phyloP scores from a whole-genome alignment of 2,329 filamentous ascomycete species.

The Anisogramma anomala region DNA sequence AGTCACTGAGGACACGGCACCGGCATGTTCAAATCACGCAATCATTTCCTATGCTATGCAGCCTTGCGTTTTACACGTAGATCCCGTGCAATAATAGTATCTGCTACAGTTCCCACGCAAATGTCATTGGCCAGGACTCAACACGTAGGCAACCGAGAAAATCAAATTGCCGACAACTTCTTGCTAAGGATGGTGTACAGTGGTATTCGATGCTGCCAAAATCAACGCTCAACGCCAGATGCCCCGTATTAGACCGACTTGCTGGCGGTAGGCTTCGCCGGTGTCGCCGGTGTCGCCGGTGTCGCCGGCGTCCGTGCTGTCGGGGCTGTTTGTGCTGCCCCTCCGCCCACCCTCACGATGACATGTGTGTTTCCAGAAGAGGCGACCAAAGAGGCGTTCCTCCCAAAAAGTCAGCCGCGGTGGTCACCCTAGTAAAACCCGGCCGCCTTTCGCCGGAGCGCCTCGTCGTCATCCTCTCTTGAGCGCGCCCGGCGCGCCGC shows the following conservation, averaged over 20 bases:
- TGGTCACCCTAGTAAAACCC: conserved; percentile 20
- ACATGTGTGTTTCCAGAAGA: background rate
- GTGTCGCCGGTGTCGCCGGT: too few species aligned
- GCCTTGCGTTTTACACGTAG: background rate
- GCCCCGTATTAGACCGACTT: background rate
- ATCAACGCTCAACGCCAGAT: conserved; percentile 5
- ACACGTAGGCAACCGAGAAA: background rate
- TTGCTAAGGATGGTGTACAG: conserved; percentile 2
- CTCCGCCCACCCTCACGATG: too few species aligned
- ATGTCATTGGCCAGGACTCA: background rate
- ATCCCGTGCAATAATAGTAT: background rate
- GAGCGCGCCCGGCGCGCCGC: conserved; percentile 29
- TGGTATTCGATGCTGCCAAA: background rate
- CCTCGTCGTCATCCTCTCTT: conserved; percentile 34
- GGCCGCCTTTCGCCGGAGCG: conserved; percentile 35
- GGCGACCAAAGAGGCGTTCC: background rate
- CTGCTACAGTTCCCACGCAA: background rate
- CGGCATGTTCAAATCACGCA: background rate
- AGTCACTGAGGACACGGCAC: background rate
- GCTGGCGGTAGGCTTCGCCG: background rate
- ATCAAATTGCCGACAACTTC: conserved; percentile 5
- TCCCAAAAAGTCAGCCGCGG: background rate
- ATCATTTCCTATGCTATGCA: background rate
- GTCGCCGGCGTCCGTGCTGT: too few species aligned
- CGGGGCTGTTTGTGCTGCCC: too few species aligned